These are phyloP conservation scores for Starmerella asiatica DNA, from an alignment of 805 yeast genomes.

Conservation along the genomic window DNA sequence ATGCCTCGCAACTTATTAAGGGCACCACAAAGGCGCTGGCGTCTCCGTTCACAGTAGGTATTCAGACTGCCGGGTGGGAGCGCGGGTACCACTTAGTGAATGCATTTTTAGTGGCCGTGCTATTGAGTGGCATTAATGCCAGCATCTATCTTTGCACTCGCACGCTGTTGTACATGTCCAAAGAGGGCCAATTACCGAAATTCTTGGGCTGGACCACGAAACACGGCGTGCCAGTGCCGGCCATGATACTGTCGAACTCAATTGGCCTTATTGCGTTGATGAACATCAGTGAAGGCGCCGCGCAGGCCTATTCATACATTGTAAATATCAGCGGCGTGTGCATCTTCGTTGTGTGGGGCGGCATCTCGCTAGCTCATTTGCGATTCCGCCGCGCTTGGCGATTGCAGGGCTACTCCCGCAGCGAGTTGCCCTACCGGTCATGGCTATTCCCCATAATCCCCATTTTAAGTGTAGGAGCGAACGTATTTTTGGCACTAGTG, in stretches of 20 bases:
- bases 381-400: constrained; percentile 42
- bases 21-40: constrained; percentile 35
- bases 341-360: constrained; percentile 55
- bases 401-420: constrained; percentile 26
- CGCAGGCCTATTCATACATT: constrained; percentile 46
- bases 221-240: constrained; percentile 52
- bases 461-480: constrained; percentile 36
- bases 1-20: constrained; percentile 34
- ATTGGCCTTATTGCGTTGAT: constrained; percentile 41
- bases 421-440: constrained; percentile 42
- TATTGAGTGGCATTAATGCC: constrained; percentile 57
- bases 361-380: constrained; percentile 41
- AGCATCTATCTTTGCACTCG: constrained; percentile 58
- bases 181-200: constrained; percentile 47
- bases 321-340: constrained; percentile 54
- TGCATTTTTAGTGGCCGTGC: constrained; percentile 48
- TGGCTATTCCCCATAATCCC: constrained; percentile 42
- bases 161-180: constrained; percentile 50
- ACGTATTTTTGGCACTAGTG: constrained; percentile 41
- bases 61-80: constrained; percentile 40
- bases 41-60: constrained; percentile 39
- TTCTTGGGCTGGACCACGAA: constrained; percentile 39
- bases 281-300: constrained; percentile 46
- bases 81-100: constrained; percentile 42
- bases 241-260: constrained; percentile 41